Evolutionary conservation across 1,139 yeast genomes (phyloP).

Genomic region (Geotrichum bryndzae): DNA sequence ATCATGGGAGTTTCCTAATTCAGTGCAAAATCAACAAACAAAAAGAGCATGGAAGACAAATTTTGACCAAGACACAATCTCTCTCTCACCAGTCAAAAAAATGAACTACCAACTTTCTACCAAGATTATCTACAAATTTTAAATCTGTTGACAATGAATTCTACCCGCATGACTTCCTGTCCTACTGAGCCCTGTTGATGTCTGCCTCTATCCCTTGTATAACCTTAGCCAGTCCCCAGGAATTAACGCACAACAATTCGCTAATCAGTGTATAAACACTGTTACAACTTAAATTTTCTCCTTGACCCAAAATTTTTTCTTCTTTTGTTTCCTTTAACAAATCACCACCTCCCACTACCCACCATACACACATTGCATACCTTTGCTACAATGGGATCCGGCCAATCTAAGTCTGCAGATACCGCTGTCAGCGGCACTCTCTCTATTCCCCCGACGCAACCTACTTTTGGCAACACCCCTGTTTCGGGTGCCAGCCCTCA

Average conservation of each 20-base stretch:
- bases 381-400: conserved; percentile 10
- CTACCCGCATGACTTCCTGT: not conserved
- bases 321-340: not conserved
- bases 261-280: not conserved
- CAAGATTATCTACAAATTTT: too few relatives aligned
- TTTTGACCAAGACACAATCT: too few relatives aligned
- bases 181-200: not conserved
- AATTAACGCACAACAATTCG: not conserved
- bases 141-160: too few relatives aligned
- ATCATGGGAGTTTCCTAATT: too few relatives aligned
- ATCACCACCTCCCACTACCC: not conserved
- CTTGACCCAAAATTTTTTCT: not conserved
- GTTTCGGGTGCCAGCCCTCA: not conserved
- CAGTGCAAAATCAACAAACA: too few relatives aligned
- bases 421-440: not conserved
- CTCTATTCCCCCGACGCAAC: not conserved
- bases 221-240: not conserved
- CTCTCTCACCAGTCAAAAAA: too few relatives aligned
- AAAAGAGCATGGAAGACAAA: too few relatives aligned
- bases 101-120: too few relatives aligned
- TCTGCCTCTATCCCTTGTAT: not conserved
- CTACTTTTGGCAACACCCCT: not conserved
- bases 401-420: conserved; percentile 11
- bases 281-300: not conserved
- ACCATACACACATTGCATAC: not conserved